Evolutionary conservation across 2,329 filamentous ascomycete genomes (phyloP).

Genomic region (Tolypocladium tropicale): DNA sequence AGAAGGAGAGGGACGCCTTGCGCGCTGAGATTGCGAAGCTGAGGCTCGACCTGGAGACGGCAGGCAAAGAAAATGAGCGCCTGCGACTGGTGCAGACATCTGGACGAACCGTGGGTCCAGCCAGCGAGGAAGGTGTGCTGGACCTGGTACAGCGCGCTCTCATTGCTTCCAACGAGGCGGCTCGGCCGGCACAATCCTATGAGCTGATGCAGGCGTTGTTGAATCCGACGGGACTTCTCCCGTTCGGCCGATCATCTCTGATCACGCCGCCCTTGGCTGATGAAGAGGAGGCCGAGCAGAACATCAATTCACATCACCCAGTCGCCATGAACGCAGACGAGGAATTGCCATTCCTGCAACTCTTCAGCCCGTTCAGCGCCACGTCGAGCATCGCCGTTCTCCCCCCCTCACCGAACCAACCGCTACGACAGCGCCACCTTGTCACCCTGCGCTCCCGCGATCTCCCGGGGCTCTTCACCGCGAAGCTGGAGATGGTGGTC

Average conservation of each 20-base stretch:
- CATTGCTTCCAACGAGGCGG: constrained; percentile 22
- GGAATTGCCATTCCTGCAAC: constrained; percentile 57
- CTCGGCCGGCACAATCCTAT: constrained; percentile 19
- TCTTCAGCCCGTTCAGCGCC: constrained; percentile 60
- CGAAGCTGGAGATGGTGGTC: constrained; percentile 48
- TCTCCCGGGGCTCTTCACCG: constrained; percentile 42
- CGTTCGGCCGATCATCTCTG: constrained; percentile 31
- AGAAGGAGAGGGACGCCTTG: constrained; percentile 40
- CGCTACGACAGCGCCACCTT: constrained; percentile 41
- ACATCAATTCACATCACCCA: constrained; percentile 53
- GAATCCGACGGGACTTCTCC: constrained; percentile 41
- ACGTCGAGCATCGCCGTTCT: constrained; percentile 41
- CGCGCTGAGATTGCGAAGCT: constrained; percentile 44
- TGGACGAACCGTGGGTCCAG: constrained; percentile 22
- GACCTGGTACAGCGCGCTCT: constrained; percentile 28
- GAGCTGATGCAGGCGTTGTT: constrained; percentile 37
- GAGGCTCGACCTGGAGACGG: constrained; percentile 46
- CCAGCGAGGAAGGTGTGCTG: constrained; percentile 27
- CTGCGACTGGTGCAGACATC: constrained; percentile 31
- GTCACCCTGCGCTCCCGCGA: constrained; percentile 38
- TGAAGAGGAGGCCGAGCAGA: constrained; percentile 24
- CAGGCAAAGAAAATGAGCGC: constrained; percentile 48
- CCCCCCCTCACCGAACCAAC: constrained; percentile 20
- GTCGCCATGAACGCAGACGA: constrained; percentile 51
- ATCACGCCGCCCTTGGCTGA: constrained; percentile 13